These are phyloP conservation scores for Microbotryum intermedium DNA, from an alignment of 1,284 basidiomycete genomes.

Conservation along the genomic window DNA sequence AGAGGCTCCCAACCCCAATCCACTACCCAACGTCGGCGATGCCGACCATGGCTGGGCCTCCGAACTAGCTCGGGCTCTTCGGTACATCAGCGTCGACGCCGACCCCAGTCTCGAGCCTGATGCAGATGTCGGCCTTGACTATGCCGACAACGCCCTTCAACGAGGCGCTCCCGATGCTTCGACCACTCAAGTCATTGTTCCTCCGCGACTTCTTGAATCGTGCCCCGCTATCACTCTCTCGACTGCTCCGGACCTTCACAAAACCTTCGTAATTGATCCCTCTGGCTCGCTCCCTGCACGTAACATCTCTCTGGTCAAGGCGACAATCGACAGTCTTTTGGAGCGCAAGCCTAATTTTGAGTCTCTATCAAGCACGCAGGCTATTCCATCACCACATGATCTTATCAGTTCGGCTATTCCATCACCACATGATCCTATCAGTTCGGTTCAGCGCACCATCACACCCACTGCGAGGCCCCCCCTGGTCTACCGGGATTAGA, in stretches of 20 bases:
- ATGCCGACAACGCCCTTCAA: background rate
- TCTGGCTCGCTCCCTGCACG: slow-evolving; percentile 4
- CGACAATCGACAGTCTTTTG: slow-evolving; percentile 34
- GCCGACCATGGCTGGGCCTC: slow-evolving; percentile 57
- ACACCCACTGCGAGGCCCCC: slow-evolving; percentile 26
- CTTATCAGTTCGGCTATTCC: background rate
- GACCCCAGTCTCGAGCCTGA: slow-evolving; percentile 42
- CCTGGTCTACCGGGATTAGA: background rate
- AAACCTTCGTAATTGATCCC: no score
- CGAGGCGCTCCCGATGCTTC: background rate
- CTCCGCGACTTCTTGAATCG: slow-evolving; percentile 12
- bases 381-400: background rate
- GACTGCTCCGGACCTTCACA: slow-evolving; percentile 6
- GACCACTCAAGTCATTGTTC: slow-evolving; percentile 22
- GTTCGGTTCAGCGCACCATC: background rate
- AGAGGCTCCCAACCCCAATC: slow-evolving; percentile 78
- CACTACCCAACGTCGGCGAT: slow-evolving; percentile 55
- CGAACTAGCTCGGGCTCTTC: slow-evolving; percentile 72
- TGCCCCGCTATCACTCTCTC: slow-evolving; percentile 24
- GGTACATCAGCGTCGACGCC: slow-evolving; percentile 40
- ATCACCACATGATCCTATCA: background rate
- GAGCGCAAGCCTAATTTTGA: slow-evolving; percentile 17
- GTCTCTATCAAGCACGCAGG: background rate
- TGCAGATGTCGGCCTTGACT: background rate
- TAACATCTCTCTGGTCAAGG: slow-evolving; percentile 33